Evolutionary conservation across 2,329 filamentous ascomycete species (phyloP).

Genomic region (Beauveria asiatica): DNA sequence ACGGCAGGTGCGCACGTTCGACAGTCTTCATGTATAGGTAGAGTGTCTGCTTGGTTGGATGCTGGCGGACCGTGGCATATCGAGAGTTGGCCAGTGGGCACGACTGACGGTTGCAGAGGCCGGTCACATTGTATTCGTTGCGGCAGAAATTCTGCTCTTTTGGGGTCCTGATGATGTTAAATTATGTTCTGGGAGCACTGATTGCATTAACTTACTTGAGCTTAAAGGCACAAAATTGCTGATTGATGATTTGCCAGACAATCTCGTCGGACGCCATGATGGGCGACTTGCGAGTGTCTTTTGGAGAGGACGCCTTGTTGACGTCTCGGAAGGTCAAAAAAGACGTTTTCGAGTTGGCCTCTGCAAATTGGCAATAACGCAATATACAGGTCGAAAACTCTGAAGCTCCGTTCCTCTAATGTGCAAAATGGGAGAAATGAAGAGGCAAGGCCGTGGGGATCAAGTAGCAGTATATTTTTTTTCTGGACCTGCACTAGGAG

Average conservation of each 20-base stretch:
- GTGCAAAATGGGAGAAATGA: neutral
- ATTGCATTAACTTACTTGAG: constrained; percentile 58
- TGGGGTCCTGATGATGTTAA: constrained; percentile 52
- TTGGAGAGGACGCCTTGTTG: neutral
- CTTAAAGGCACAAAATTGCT: constrained; percentile 92
- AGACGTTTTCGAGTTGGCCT: neutral
- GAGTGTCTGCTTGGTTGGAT: constrained; percentile 70
- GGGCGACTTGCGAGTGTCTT: constrained; percentile 8
- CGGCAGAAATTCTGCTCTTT: constrained; percentile 91
- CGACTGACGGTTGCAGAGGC: constrained; percentile 77
- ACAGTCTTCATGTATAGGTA: constrained; percentile 97
- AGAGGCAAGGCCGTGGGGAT: neutral
- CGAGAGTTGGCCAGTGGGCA: constrained; percentile 86
- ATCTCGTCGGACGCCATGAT: constrained; percentile 90
- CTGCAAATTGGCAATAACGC: no score
- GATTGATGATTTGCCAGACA: constrained; percentile 93
- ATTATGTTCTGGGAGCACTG: neutral
- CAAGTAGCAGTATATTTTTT: constrained; percentile 11
- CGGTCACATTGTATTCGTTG: constrained; percentile 84
- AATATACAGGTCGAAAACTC: neutral
- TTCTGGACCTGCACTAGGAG: constrained; percentile 1
- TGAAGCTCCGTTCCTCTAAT: neutral
- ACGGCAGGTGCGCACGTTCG: constrained; percentile 79
- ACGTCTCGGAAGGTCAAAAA: neutral
- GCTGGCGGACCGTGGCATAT: constrained; percentile 83